phyloP scores from a whole-genome alignment of 148 eudicot species.

The Fagopyrum homotropicum region DNA sequence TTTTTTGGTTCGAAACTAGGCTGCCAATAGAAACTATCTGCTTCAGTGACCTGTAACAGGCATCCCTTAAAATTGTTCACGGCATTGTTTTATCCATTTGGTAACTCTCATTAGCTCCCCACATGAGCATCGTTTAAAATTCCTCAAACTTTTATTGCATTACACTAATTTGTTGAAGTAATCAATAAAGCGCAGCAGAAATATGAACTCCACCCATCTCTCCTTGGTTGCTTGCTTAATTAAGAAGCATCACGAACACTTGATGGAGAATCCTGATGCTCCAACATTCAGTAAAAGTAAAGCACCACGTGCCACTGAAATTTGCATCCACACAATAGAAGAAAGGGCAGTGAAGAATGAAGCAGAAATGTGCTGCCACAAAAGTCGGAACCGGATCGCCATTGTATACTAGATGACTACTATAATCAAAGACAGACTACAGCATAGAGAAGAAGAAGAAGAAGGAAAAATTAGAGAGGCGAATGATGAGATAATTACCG shows the following conservation, averaged over 20 bases:
- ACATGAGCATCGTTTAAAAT: slow-evolving; percentile 1
- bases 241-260: background rate
- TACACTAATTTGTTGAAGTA: background rate
- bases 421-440: background rate
- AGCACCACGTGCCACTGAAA: background rate
- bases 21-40: no score
- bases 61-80: background rate
- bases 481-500: slow-evolving; percentile 29
- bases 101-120: background rate
- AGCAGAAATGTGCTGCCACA: background rate
- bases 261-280: background rate
- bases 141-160: background rate
- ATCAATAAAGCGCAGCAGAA: background rate
- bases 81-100: background rate
- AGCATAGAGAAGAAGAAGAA: background rate
- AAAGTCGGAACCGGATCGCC: background rate
- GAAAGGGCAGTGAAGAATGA: background rate
- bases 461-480: slow-evolving; percentile 5
- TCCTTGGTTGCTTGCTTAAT: background rate
- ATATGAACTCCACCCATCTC: background rate
- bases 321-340: background rate
- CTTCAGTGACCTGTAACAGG: background rate
- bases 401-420: background rate
- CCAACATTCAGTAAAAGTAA: background rate
- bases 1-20: no score